Base-by-base conservation (phyloP, 306 rosid genomes). In the Begonia fuchsioides region DNA sequence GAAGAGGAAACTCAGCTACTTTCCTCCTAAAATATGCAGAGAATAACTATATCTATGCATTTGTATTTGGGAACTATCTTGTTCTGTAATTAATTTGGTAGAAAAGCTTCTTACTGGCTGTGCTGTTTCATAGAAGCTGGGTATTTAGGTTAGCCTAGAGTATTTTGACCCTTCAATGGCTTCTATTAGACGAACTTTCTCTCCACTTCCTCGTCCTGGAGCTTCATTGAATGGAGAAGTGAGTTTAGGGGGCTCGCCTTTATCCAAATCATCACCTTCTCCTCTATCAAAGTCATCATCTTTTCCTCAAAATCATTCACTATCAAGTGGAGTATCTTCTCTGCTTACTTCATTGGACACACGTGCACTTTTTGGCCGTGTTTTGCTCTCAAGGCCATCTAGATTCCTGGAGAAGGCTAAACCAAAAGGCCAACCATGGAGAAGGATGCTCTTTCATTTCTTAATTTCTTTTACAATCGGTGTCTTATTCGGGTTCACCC, bases 171-270 rank as follows among this genome's bases (percentile, higher is more conserved):
- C 32, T 55, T 50, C 56, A 56, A 90, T 84, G 97, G 82, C 87
- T 15, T 78, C 95, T 38, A 79, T 81, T 68, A 63, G 97, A 75
- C 78, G 87, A 79, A 75, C 92, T 11, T 63, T 72, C 72, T 76
- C 93, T 55, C 95, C 95, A 0, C 73, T 88, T 55, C 75, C 90
- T 66, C 71, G 77, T 64, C 63, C 81, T 49, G 86, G 83, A 62
- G 52, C 48, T 44, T 51, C 68, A 44, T 50, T 68, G 46, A 78
- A 59, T 64, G 78, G 76, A 15, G 95, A 90, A 65, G 64, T 54
- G 11, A 60, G 71, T 69, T 74, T 78, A 17, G 87, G 71, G 15
- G 76, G 72, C 64, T 90, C 97, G 64, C 84, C 97, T 6, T 72
- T 81, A 70, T 90, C 92, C 26, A 78, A 70, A 58, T 72, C 82